Evolutionary conservation across 495 filamentous ascomycete species (phyloP).

Genomic region (Podospora australis): DNA sequence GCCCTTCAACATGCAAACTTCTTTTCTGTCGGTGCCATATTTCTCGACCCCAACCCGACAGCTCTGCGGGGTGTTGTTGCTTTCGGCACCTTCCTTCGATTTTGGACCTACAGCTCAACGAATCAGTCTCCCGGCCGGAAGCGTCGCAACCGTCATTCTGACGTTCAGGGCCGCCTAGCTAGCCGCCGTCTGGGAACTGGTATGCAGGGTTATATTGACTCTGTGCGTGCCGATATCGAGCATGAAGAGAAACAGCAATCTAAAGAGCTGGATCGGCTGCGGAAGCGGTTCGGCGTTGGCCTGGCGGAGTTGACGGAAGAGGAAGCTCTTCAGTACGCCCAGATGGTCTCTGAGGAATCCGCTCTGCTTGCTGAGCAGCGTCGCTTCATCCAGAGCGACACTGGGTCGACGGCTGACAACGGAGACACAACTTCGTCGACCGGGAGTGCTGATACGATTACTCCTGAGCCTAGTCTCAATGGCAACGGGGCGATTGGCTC

Average conservation of each 20-base stretch:
- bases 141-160: conserved; percentile 38
- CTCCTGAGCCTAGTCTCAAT: conserved; percentile 41
- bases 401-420: conserved; percentile 43
- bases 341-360: conserved; percentile 77
- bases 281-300: conserved; percentile 74
- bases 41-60: conserved; percentile 83
- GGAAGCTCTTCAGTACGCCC: conserved; percentile 82
- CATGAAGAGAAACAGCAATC: conserved; percentile 55
- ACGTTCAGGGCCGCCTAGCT: conserved; percentile 35
- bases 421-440: conserved; percentile 37
- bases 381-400: conserved; percentile 44
- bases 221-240: conserved; percentile 71
- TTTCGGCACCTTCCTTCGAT: conserved; percentile 78
- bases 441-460: conserved; percentile 44
- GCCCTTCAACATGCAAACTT: conserved; percentile 54
- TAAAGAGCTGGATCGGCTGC: conserved; percentile 59
- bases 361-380: conserved; percentile 57
- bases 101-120: conserved; percentile 85
- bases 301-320: conserved; percentile 77
- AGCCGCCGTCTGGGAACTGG: conserved; percentile 34
- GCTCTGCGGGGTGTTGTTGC: conserved; percentile 87
- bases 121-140: conserved; percentile 37
- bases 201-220: conserved; percentile 67
- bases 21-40: conserved; percentile 76
- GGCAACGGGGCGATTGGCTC: conserved; percentile 16